Conservation (phyloP, 2,329 filamentous ascomycete genomes). For the Colletotrichum magnum region DNA sequence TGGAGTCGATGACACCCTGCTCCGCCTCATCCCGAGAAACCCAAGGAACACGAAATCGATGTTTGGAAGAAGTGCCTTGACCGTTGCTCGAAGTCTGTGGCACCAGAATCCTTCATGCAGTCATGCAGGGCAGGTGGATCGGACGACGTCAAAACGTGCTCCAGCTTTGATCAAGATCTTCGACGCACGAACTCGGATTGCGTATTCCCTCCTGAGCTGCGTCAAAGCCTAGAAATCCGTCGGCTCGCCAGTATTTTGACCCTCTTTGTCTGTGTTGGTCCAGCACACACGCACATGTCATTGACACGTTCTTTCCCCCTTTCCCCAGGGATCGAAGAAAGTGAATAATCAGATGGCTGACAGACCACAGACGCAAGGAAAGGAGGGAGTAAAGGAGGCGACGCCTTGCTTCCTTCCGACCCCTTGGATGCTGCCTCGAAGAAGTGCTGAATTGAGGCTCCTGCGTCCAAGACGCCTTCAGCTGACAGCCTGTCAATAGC, state of each 20-base stretch:
- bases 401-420: background rate
- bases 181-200: constrained; percentile 3
- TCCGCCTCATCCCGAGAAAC: background rate
- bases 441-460: background rate
- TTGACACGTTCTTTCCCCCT: background rate
- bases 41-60: constrained; percentile 2
- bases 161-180: constrained; percentile 27
- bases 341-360: background rate
- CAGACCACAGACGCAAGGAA: background rate
- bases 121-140: constrained; percentile 15
- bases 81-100: background rate
- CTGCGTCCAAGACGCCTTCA: background rate
- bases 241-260: background rate
- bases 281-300: too few species aligned
- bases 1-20: constrained; percentile 25
- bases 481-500: constrained; percentile 37
- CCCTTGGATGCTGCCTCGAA: background rate
- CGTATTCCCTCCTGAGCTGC: constrained; percentile 2
- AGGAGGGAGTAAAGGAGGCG: background rate
- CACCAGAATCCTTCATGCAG: constrained; percentile 17
- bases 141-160: constrained; percentile 31
- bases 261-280: too few species aligned
- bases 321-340: background rate
- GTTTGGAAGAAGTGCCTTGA: constrained; percentile 4
- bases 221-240: background rate